Evolutionary conservation across 148 eudicot genomes (phyloP).

Genomic region (Beta vulgaris): DNA sequence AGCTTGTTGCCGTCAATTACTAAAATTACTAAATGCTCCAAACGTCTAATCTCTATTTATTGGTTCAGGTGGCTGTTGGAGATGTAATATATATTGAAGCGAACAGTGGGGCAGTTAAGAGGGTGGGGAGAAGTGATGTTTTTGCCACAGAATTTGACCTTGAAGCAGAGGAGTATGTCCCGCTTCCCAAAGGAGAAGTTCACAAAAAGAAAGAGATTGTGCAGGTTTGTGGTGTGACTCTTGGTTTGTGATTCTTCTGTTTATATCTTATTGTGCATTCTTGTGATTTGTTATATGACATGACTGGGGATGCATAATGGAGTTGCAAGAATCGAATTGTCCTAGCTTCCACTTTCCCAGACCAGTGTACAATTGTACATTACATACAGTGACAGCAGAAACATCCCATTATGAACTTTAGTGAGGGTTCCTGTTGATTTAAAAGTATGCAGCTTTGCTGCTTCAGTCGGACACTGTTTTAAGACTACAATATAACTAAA

Average conservation of each 20-base stretch:
- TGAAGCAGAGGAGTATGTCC: conserved; percentile 99
- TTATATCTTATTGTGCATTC: no score
- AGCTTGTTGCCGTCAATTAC: neutral
- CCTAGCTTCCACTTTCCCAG: conserved; percentile 5
- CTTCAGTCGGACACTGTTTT: no score
- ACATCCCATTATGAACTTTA: neutral
- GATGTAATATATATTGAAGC: conserved; percentile 97
- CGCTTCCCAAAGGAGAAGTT: conserved; percentile 99
- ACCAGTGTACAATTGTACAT: neutral
- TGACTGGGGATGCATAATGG: neutral
- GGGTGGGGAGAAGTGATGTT: conserved; percentile 98
- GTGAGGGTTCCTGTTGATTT: neutral
- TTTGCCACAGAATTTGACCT: conserved; percentile 99
- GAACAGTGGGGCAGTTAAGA: conserved; percentile 95
- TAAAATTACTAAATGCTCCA: neutral
- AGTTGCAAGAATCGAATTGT: neutral
- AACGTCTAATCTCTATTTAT: conserved; percentile 6
- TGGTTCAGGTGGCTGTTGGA: conserved; percentile 88
- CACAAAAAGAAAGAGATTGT: conserved; percentile 98
- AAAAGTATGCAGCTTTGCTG: neutral
- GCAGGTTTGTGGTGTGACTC: conserved; percentile 53
- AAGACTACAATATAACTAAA: neutral
- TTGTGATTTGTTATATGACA: neutral
- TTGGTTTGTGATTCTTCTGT: neutral
- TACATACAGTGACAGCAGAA: neutral